Evolutionary conservation across 2,329 filamentous ascomycete genomes (phyloP).

Genomic region (Paracorniculantispora psalliotae): DNA sequence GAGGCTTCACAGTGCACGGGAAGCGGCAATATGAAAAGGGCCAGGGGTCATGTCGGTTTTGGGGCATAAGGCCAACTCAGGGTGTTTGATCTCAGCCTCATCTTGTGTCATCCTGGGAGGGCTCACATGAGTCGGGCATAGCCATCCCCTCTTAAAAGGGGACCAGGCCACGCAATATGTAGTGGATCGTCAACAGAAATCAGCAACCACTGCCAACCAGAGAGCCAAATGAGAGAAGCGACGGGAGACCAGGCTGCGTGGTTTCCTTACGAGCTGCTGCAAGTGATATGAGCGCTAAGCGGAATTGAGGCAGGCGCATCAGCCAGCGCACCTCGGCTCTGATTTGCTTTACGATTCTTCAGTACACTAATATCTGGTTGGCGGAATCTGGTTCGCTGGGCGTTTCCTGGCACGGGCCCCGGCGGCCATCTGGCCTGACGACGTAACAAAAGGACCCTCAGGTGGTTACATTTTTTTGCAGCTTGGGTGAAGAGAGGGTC

Average conservation of each 20-base stretch:
- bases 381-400: no score
- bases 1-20: not conserved
- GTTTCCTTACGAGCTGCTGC: not conserved
- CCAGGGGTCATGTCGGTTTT: not conserved
- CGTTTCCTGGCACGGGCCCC: no score
- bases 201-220: not conserved
- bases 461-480: no score
- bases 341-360: no score
- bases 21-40: not conserved
- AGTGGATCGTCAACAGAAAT: not conserved
- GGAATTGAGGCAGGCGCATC: not conserved
- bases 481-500: not conserved
- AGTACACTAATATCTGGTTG: no score
- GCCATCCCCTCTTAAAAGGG: not conserved
- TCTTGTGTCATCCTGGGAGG: constrained; percentile 2
- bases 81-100: constrained; percentile 10
- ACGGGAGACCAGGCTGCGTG: not conserved
- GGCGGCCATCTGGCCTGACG: no score
- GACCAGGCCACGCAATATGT: constrained; percentile 1
- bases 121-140: not conserved
- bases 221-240: not conserved
- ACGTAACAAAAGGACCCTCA: no score
- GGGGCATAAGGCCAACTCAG: not conserved
- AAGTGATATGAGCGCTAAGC: not conserved
- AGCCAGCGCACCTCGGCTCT: no score